Base-by-base conservation (phyloP, 1,284 basidiomycete genomes). In the Tylopilus sp. region DNA sequence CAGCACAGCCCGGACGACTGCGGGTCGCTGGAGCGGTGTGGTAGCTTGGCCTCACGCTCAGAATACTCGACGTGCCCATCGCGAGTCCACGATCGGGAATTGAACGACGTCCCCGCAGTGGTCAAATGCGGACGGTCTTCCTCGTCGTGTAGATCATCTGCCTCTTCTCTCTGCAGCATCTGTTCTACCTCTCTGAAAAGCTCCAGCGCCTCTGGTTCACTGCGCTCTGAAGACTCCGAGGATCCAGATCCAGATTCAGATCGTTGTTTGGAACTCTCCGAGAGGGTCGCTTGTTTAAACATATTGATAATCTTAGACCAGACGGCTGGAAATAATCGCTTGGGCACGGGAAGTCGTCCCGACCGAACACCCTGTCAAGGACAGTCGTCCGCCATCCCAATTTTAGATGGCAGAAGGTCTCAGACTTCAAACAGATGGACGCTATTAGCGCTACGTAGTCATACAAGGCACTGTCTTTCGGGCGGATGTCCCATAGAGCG, bases 1-100 rank as follows among this genome's bases (percentile, higher is more conserved):
- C 51, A 18, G 25, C 41, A 34, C 12, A 19, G 35, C 30, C 30
- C 33, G 42, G 41, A 44, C 25, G 44, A 25, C 30, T 49, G 40
- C 34, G 41, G 38, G 13, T 53, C 43, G 15, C 15, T 40, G 16
- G 13, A 46, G 19, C 30, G 21, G 30, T 16, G 44, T 35, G 26
- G 31, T 31, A 38, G 61, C 48, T 37, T 41, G 23, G 46, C 19
- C 37, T 57, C 57, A 12, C 40, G 46, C 46, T 58, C 64, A 8
- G 47, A 49, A 28, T 67, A 62, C 38, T 67, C 59, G 33, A 62
- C 64, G 15, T 67, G 64, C 31, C 42, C 51, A 10, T 57, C 64
- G 6, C 48, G 51, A 18, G 33, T 50, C 35, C 25, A 30, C 15
- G 7, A 26, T 26, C 35, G 39, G 26, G 41, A 26, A 25, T 13